Percentiles rank a stretch among this genome's conserved stretches.
Conservation (phyloP, 768 basidiomycete genomes). For the Fomitopsis serialis region DNA sequence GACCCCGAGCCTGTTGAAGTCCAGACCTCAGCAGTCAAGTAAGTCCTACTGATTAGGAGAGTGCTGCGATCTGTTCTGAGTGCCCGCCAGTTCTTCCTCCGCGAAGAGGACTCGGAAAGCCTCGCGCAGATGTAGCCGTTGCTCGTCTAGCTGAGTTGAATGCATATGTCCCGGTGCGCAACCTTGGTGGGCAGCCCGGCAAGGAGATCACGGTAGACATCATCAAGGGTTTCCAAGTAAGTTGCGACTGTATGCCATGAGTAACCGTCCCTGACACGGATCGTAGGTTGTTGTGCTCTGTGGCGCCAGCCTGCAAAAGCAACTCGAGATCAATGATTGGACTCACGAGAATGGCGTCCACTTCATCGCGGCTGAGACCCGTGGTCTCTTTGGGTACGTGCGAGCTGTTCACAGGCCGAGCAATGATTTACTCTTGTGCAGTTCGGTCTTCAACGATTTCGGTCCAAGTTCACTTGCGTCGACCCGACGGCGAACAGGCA, state of each 20-base stretch:
- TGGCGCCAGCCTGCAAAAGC: conserved; percentile 69
- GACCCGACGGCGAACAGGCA: conserved; percentile 97
- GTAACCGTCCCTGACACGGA: not conserved
- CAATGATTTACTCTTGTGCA: not conserved
- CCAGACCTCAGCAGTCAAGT: conserved; percentile 92
- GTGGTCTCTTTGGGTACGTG: conserved; percentile 88
- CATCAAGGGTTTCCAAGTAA: conserved; percentile 84
- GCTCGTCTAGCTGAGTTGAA: conserved; percentile 94
- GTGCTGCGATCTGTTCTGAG: conserved; percentile 10
- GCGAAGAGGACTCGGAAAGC: conserved; percentile 83
- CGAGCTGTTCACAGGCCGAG: not conserved
- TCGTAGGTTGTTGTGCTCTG: conserved; percentile 84
- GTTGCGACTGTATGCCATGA: too few relatives aligned
- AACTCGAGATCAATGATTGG: conserved; percentile 94
- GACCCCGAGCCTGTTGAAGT: conserved; percentile 86
- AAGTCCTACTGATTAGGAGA: not conserved
- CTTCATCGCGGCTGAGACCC: conserved; percentile 88
- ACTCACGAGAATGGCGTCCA: conserved; percentile 84
- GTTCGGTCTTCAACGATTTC: conserved; percentile 95
- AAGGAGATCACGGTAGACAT: conserved; percentile 76
- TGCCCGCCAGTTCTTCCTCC: conserved; percentile 82
- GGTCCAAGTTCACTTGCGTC: conserved; percentile 89
- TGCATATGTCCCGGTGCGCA: conserved; percentile 89
- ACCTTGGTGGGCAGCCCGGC: conserved; percentile 74
- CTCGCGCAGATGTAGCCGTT: conserved; percentile 79